A percentile compares a stretch with the other conserved stretches of the same genome.
Evolutionary conservation across 2,329 filamentous ascomycete genomes (phyloP).

Genomic region (Monosporascus sp.): DNA sequence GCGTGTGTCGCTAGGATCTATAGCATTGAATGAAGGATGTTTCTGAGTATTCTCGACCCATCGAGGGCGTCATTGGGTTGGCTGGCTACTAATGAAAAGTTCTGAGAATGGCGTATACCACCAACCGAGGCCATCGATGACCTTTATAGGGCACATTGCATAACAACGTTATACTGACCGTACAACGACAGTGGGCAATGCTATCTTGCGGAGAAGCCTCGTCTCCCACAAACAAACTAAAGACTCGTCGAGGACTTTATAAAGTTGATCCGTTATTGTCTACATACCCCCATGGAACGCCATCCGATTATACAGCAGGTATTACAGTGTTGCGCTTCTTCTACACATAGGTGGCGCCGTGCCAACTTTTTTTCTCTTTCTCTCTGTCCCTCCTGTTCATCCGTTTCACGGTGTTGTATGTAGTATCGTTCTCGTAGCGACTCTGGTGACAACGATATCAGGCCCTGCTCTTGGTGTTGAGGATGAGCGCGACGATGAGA

Average conservation of each 20-base stretch:
- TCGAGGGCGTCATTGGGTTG: too few relatives aligned
- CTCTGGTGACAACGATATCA: conserved; percentile 25
- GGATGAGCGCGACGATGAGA: conserved; percentile 85
- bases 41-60: too few relatives aligned
- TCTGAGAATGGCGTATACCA: too few relatives aligned
- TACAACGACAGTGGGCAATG: not conserved
- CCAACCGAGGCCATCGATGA: too few relatives aligned
- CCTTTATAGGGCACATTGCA: not conserved
- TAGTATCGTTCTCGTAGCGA: too few relatives aligned
- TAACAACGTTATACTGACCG: not conserved
- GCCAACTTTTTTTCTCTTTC: not conserved
- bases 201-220: too few relatives aligned
- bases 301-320: conserved; percentile 30
- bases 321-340: conserved; percentile 23
- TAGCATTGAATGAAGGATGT: conserved; percentile 8
- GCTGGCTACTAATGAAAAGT: too few relatives aligned
- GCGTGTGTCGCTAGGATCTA: conserved; percentile 1
- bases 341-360: conserved; percentile 3
- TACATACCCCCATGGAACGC: conserved; percentile 30
- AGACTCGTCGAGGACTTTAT: too few relatives aligned
- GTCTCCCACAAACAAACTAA: too few relatives aligned
- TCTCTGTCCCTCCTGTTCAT: not conserved
- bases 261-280: conserved; percentile 6
- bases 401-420: too few relatives aligned
- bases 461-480: conserved; percentile 79